A percentile compares a stretch with the other conserved stretches of the same genome.
Evolutionary conservation across 208 protist species (phyloP).

Genomic region (Trypanosoma platydactyli): DNA sequence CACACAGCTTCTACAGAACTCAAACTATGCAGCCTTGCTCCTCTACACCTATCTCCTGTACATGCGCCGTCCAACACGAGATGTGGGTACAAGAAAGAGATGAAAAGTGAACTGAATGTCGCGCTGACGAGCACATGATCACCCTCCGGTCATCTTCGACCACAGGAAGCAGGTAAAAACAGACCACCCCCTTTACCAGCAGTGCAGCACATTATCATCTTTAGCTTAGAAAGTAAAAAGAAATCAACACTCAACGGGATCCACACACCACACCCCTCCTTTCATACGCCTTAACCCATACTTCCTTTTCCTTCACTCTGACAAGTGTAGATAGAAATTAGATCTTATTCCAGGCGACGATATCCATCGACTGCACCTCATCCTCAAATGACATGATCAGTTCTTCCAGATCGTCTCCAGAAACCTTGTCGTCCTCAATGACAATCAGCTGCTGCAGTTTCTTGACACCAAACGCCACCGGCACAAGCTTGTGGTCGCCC

Average conservation of each 20-base stretch:
- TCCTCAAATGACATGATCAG: conserved; percentile 93
- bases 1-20: neutral
- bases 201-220: neutral
- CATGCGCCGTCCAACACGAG: neutral
- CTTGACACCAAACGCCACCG: conserved; percentile 95
- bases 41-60: conserved; percentile 2
- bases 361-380: conserved; percentile 95
- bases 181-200: neutral
- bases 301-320: neutral
- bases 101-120: conserved; percentile 10
- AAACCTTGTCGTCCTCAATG: conserved; percentile 96
- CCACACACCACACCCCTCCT: neutral
- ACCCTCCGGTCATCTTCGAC: neutral
- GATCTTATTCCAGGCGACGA: conserved; percentile 96
- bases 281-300: neutral
- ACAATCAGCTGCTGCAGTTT: conserved; percentile 95
- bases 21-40: neutral
- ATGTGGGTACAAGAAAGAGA: neutral
- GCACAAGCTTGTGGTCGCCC: conserved; percentile 89
- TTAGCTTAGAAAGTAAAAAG: conserved; percentile 10
- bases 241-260: neutral
- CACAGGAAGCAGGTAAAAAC: neutral
- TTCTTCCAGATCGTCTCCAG: conserved; percentile 93
- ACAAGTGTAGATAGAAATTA: too few relatives aligned
- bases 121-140: neutral